phyloP scores from a whole-genome alignment of 768 basidiomycete species.

The Naematelia encephala region DNA sequence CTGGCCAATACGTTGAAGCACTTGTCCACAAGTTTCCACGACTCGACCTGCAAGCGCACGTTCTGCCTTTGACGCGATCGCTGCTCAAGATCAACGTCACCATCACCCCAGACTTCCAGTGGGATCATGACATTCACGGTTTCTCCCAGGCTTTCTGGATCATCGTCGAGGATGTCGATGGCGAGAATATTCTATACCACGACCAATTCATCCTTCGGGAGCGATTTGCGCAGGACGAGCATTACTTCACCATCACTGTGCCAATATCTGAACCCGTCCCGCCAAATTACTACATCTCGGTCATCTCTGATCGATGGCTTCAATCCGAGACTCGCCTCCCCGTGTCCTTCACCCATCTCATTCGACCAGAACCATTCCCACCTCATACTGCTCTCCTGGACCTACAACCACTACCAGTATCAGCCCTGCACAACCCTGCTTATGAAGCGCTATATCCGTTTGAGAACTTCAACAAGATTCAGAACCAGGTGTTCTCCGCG shows the following conservation, averaged over 20 bases:
- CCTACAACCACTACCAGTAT: constrained; percentile 81
- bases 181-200: constrained; percentile 92
- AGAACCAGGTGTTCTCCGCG: constrained; percentile 98
- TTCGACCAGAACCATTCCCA: constrained; percentile 95
- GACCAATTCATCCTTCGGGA: constrained; percentile 89
- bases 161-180: constrained; percentile 93
- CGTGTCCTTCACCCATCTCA: constrained; percentile 95
- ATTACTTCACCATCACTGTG: constrained; percentile 88
- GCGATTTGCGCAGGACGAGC: constrained; percentile 87
- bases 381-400: constrained; percentile 87
- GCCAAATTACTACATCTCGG: constrained; percentile 94
- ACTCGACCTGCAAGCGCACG: constrained; percentile 90
- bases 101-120: constrained; percentile 95
- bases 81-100: constrained; percentile 88
- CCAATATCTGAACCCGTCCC: constrained; percentile 97
- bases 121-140: constrained; percentile 94
- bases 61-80: constrained; percentile 92
- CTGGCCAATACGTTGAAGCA: constrained; percentile 83
- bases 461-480: constrained; percentile 94
- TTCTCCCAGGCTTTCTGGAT: constrained; percentile 86
- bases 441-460: constrained; percentile 86
- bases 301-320: constrained; percentile 92
- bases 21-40: constrained; percentile 97
- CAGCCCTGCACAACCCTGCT: constrained; percentile 88
- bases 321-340: constrained; percentile 92